Evolutionary conservation across 108 stramenopile genomes (phyloP).

Genomic region (Aureococcus anophagefferens): DNA sequence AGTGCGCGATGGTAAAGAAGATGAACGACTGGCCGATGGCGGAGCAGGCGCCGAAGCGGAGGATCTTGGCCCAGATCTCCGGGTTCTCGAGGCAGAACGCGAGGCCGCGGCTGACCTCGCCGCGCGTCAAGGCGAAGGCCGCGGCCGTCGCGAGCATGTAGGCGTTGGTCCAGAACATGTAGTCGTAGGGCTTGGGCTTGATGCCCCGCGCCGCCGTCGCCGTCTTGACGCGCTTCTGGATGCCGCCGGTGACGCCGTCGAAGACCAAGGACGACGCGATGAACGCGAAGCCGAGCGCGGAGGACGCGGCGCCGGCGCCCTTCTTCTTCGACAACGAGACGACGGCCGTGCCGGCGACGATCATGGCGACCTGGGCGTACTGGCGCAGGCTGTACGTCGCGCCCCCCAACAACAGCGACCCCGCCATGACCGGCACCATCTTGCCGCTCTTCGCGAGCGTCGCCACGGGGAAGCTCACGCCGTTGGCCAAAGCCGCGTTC

Average conservation of each 20-base stretch:
- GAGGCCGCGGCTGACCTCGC: slow-evolving; percentile 48
- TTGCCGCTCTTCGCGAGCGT: slow-evolving; percentile 79
- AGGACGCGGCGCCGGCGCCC: slow-evolving; percentile 15
- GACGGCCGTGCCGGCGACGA: slow-evolving; percentile 59
- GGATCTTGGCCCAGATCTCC: slow-evolving; percentile 32
- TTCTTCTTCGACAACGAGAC: slow-evolving; percentile 53
- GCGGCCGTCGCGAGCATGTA: slow-evolving; percentile 55
- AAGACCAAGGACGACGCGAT: slow-evolving; percentile 48
- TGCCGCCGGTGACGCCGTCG: slow-evolving; percentile 35
- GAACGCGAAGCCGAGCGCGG: slow-evolving; percentile 44
- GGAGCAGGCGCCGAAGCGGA: slow-evolving; percentile 60
- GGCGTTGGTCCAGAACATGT: slow-evolving; percentile 78
- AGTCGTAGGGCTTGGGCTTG: slow-evolving; percentile 60
- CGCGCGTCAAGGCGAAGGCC: slow-evolving; percentile 34
- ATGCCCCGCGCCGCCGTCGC: slow-evolving; percentile 33
- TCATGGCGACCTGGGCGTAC: slow-evolving; percentile 31
- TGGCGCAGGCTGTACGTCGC: slow-evolving; percentile 29
- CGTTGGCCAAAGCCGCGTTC: slow-evolving; percentile 49
- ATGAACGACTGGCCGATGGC: slow-evolving; percentile 85
- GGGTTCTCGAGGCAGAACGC: slow-evolving; percentile 31
- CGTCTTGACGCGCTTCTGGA: slow-evolving; percentile 55
- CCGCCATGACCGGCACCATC: slow-evolving; percentile 80
- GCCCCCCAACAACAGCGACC: slow-evolving; percentile 49
- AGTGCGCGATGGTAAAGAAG: slow-evolving; percentile 70
- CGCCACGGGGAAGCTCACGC: slow-evolving; percentile 70